These are phyloP conservation scores for Paecilomyces variotii DNA, from an alignment of 2,329 filamentous ascomycete species.

Conservation along the genomic window DNA sequence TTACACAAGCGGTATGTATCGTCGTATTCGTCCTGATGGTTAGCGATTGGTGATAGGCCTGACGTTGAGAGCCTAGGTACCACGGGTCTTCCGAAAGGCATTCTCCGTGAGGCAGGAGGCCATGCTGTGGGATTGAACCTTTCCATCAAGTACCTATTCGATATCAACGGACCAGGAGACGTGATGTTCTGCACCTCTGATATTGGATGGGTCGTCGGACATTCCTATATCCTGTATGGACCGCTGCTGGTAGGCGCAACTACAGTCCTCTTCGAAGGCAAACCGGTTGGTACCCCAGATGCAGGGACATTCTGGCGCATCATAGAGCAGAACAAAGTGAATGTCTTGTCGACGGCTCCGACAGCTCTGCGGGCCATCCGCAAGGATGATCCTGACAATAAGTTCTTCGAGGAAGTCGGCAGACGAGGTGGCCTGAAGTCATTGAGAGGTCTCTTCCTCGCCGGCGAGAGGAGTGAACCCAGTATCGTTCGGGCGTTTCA, in stretches of 20 bases:
- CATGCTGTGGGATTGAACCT: slow-evolving; percentile 80
- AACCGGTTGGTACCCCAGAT: slow-evolving; percentile 81
- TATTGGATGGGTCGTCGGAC: slow-evolving; percentile 86
- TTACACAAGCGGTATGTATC: slow-evolving; percentile 59
- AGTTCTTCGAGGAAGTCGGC: slow-evolving; percentile 55
- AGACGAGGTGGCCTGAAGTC: slow-evolving; percentile 61
- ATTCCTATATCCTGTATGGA: slow-evolving; percentile 82
- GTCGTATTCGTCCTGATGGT: neutral
- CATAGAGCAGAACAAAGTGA: slow-evolving; percentile 76
- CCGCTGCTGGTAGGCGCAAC: slow-evolving; percentile 78
- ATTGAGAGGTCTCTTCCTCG: slow-evolving; percentile 70
- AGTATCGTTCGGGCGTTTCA: slow-evolving; percentile 78
- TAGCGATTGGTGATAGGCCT: neutral
- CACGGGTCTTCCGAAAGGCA: slow-evolving; percentile 75
- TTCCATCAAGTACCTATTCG: slow-evolving; percentile 75
- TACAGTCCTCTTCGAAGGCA: slow-evolving; percentile 88
- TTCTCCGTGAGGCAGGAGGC: slow-evolving; percentile 72
- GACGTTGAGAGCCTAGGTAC: slow-evolving; percentile 45
- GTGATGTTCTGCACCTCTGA: slow-evolving; percentile 75
- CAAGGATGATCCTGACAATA: slow-evolving; percentile 72
- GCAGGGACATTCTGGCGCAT: slow-evolving; percentile 84
- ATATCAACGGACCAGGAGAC: slow-evolving; percentile 73
- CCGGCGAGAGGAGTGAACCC: slow-evolving; percentile 83
- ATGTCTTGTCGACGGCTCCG: slow-evolving; percentile 76
- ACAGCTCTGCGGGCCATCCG: slow-evolving; percentile 81